These are phyloP conservation scores for Polytrichum formosum DNA, from an alignment of 225 moss, liverwort and hornwort species.

Conservation along the genomic window DNA sequence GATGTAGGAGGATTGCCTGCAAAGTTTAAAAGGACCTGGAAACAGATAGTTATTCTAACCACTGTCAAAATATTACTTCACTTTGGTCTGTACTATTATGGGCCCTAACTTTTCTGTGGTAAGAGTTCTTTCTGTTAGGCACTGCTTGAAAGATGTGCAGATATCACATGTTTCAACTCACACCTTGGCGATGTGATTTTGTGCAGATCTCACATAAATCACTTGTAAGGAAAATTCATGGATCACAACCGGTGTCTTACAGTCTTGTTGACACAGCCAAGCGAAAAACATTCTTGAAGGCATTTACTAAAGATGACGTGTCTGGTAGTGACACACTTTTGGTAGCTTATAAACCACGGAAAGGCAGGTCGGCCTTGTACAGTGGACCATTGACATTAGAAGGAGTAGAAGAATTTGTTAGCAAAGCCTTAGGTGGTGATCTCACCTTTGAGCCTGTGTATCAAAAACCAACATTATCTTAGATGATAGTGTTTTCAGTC, in stretches of 20 bases:
- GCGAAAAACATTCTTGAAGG: conserved; percentile 55
- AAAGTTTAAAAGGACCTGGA: too few species aligned
- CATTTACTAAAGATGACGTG: conserved; percentile 45
- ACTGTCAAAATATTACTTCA: too few species aligned
- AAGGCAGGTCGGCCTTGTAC: conserved; percentile 57
- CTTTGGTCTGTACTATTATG: too few species aligned
- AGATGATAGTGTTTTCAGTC: conserved; percentile 7
- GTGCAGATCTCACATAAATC: conserved; percentile 84
- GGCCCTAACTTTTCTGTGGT: too few species aligned
- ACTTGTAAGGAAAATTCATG: conserved; percentile 45
- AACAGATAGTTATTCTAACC: too few species aligned
- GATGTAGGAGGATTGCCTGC: too few species aligned
- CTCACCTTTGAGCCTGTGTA: conserved; percentile 53
- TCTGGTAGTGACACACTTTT: conserved; percentile 45
- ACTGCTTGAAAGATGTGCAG: too few species aligned
- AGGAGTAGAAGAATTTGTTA: conserved; percentile 68
- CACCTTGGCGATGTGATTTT: too few species aligned
- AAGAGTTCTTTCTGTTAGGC: too few species aligned
- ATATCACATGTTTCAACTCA: too few species aligned
- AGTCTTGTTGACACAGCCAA: conserved; percentile 53
- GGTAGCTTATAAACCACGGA: conserved; percentile 82
- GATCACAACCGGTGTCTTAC: conserved; percentile 60
- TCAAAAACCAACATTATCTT: conserved; percentile 43
- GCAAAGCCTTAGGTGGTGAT: conserved; percentile 68
- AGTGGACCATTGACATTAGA: conserved; percentile 53